Conservation (phyloP, 2,329 filamentous ascomycete species). For the Paracoccidioides brasiliensis region DNA sequence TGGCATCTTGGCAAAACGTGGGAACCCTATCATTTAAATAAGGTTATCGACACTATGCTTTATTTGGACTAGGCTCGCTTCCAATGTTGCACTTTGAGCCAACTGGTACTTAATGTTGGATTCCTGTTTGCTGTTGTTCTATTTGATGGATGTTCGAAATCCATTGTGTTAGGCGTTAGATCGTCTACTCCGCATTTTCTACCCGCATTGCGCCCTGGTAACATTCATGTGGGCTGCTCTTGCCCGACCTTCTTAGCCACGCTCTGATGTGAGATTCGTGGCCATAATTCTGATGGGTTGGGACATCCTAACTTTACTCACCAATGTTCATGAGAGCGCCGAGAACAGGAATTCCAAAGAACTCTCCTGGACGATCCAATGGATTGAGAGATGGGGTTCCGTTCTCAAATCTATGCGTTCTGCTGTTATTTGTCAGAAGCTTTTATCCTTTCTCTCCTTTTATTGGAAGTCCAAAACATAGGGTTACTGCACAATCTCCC, state of each 20-base stretch:
- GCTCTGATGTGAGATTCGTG: neutral
- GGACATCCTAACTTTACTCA: neutral
- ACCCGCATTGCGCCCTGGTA: neutral
- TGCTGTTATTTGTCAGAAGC: neutral
- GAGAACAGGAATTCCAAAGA: too few species aligned
- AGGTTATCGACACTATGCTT: neutral
- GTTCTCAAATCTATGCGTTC: neutral
- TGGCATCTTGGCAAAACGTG: slow-evolving; percentile 1
- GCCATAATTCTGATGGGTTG: neutral
- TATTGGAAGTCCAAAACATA: neutral
- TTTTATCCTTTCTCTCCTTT: neutral
- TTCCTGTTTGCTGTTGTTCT: too few species aligned
- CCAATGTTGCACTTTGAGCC: neutral
- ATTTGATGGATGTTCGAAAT: neutral
- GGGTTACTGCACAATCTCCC: too few species aligned
- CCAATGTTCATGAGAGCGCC: neutral
- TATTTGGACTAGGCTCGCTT: neutral
- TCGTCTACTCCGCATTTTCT: neutral
- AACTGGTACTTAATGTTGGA: too few species aligned
- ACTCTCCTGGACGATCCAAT: too few species aligned
- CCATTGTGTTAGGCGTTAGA: neutral
- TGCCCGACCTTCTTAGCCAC: neutral
- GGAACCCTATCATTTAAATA: neutral
- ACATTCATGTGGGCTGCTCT: neutral
- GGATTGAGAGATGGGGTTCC: too few species aligned